Conservation (phyloP, 495 filamentous ascomycete species). For the Penicillium samsonianum region DNA sequence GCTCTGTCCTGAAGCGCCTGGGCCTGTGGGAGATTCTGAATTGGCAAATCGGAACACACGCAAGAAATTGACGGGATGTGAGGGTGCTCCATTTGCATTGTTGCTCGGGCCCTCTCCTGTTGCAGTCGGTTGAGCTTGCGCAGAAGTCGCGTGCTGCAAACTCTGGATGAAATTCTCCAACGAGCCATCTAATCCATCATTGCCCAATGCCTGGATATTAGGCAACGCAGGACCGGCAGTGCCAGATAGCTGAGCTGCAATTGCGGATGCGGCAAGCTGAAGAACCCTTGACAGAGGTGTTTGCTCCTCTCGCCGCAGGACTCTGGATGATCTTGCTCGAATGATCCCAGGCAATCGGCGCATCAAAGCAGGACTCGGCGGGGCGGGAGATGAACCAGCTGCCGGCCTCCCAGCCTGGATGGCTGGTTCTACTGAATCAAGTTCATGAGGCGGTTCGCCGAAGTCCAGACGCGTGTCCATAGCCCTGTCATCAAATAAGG, state of each 20-base stretch:
- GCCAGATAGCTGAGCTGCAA: slow-evolving; percentile 62
- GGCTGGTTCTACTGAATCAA: slow-evolving; percentile 46
- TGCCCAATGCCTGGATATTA: slow-evolving; percentile 59
- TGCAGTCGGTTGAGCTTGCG: slow-evolving; percentile 42
- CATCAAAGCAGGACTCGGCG: slow-evolving; percentile 30
- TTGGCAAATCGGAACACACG: slow-evolving; percentile 63
- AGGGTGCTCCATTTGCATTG: slow-evolving; percentile 34
- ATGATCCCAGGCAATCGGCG: slow-evolving; percentile 47
- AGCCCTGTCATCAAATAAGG: slow-evolving; percentile 22
- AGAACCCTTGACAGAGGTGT: slow-evolving; percentile 58
- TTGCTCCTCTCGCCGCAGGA: slow-evolving; percentile 56
- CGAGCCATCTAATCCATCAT: slow-evolving; percentile 57
- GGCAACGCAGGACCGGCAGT: slow-evolving; percentile 53
- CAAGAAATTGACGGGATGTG: slow-evolving; percentile 58
- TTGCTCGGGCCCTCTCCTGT: slow-evolving; percentile 33
- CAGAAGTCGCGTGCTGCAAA: slow-evolving; percentile 53
- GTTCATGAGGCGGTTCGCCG: slow-evolving; percentile 41
- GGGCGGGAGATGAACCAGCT: slow-evolving; percentile 27
- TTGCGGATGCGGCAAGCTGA: slow-evolving; percentile 60
- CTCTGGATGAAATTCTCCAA: slow-evolving; percentile 59
- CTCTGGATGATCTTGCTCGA: slow-evolving; percentile 50
- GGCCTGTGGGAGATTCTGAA: slow-evolving; percentile 34
- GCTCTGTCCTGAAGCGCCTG: slow-evolving; percentile 24
- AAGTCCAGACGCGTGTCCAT: slow-evolving; percentile 50
- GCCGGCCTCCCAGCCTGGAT: slow-evolving; percentile 25